These are phyloP conservation scores for Warburgia ugandensis DNA, from an alignment of 164 flowering plant species.

Conservation along the genomic window DNA sequence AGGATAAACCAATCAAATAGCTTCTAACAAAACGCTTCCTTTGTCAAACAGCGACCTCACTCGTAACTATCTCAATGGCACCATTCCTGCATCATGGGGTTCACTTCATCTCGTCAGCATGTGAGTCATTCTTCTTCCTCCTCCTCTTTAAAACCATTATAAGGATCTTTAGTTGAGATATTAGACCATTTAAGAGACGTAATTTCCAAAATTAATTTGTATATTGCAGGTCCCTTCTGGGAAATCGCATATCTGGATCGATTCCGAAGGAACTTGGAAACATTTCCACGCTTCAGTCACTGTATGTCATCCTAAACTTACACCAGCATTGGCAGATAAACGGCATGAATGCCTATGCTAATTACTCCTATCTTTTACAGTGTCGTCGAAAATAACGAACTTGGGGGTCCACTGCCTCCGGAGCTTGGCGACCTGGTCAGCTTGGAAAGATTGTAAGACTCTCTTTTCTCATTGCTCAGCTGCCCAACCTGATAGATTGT, in stretches of 20 bases:
- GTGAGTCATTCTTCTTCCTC: constrained; percentile 56
- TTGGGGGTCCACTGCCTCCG: constrained; percentile 18
- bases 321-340: no score
- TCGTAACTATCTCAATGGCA: constrained; percentile 23
- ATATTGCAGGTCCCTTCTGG: constrained; percentile 45
- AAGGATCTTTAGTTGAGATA: neutral
- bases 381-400: constrained; percentile 13
- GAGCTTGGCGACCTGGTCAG: constrained; percentile 17
- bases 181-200: no score
- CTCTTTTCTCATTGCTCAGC: no score
- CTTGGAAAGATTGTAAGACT: constrained; percentile 18
- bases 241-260: constrained; percentile 47
- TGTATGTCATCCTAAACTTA: no score
- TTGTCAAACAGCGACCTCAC: constrained; percentile 76
- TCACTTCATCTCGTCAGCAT: constrained; percentile 33
- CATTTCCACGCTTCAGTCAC: constrained; percentile 8
- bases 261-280: constrained; percentile 19
- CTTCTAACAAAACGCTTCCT: no score
- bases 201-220: no score
- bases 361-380: no score
- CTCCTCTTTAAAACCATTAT: neutral
- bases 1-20: no score
- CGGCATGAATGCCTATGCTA: no score
- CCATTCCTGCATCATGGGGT: constrained; percentile 24
- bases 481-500: no score